Evolutionary conservation across 108 stramenopile genomes (phyloP).

Genomic region (Discostella stelligeroides): DNA sequence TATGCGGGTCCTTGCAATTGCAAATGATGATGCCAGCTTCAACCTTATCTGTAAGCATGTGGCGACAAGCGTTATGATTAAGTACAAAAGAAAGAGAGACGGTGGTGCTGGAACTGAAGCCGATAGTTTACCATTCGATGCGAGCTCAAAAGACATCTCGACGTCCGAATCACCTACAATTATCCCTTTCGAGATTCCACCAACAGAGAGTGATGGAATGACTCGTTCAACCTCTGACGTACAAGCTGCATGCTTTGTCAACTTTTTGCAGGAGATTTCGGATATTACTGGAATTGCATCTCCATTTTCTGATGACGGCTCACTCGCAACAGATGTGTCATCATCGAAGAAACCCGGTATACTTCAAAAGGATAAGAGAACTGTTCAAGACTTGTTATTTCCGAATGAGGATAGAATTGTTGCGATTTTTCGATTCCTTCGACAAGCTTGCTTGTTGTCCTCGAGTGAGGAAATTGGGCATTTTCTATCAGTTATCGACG

Average conservation of each 20-base stretch:
- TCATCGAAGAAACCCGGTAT: conserved; percentile 19
- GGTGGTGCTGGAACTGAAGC: conserved; percentile 13
- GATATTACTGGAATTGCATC: conserved; percentile 45
- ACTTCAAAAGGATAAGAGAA: conserved; percentile 27
- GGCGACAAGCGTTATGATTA: conserved; percentile 32
- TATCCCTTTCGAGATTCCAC: conserved; percentile 25
- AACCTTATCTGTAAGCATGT: conserved; percentile 60
- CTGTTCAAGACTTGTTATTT: conserved; percentile 49
- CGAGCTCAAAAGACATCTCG: conserved; percentile 25
- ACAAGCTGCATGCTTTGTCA: conserved; percentile 70
- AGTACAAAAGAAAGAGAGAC: conserved; percentile 13
- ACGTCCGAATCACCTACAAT: conserved; percentile 18
- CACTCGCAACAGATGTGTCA: conserved; percentile 58
- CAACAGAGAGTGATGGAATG: neutral
- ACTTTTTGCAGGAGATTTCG: conserved; percentile 59
- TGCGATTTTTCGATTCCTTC: conserved; percentile 33
- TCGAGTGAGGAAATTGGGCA: neutral
- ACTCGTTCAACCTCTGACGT: conserved; percentile 34
- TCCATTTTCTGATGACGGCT: conserved; percentile 60
- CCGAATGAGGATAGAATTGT: conserved; percentile 28
- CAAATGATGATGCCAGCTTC: conserved; percentile 57
- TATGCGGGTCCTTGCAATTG: conserved; percentile 39
- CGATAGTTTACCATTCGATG: conserved; percentile 10
- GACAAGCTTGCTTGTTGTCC: conserved; percentile 11
- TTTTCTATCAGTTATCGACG: conserved; percentile 7